A percentile compares a stretch with the other conserved stretches of the same genome.
phyloP scores from a whole-genome alignment of 2,329 filamentous ascomycete species.

The Diaporthe vaccinii region DNA sequence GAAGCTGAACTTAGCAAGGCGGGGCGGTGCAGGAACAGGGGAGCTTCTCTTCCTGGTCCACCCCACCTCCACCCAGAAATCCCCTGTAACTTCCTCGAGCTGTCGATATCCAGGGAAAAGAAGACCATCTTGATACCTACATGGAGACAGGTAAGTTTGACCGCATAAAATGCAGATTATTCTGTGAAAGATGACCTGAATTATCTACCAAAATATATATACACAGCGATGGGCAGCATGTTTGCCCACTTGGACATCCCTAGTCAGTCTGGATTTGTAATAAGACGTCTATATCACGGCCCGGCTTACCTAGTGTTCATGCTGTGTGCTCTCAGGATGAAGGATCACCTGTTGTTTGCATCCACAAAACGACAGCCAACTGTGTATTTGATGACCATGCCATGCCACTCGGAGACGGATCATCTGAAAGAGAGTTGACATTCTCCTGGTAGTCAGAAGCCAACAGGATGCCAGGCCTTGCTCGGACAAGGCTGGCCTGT shows the following conservation, averaged over 20 bases:
- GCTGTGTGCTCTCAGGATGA: background rate
- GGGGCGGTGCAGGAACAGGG: background rate
- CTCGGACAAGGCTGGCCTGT: conserved; percentile 53
- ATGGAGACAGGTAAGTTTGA: background rate
- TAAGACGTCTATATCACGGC: background rate
- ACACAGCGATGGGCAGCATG: no score
- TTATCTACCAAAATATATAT: no score
- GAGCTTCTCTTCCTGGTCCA: background rate
- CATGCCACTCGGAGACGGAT: background rate
- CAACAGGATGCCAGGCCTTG: conserved; percentile 1
- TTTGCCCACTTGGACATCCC: no score
- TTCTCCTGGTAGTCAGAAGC: background rate
- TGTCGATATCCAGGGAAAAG: no score
- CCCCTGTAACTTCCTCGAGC: background rate
- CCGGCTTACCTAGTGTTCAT: background rate
- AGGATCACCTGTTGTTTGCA: background rate
- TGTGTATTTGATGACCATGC: no score
- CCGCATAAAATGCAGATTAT: no score
- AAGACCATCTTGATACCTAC: background rate
- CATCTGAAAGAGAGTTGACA: background rate
- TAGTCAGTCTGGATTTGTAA: background rate
- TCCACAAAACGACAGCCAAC: background rate
- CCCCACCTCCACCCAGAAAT: background rate
- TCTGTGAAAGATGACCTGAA: background rate
- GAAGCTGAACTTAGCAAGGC: conserved; percentile 6